A percentile compares a stretch with the other conserved stretches of the same genome.
Conservation (phyloP, 768 basidiomycete species). For the Boletus bicolor region DNA sequence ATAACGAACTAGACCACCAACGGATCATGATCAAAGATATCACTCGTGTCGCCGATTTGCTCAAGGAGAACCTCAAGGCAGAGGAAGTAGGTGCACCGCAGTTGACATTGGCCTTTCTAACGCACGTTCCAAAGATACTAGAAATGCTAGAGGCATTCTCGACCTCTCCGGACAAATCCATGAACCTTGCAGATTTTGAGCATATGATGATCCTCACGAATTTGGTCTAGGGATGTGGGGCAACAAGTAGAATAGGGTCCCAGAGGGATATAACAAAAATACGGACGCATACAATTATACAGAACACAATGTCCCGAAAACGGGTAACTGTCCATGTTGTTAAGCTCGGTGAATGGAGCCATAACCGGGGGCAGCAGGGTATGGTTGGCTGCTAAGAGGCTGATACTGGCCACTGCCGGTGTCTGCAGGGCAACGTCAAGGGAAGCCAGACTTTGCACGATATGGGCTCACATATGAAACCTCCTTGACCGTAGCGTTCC, state of each 20-base stretch:
- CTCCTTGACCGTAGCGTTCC: slow-evolving; percentile 73
- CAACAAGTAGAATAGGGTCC: neutral
- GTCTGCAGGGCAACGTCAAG: slow-evolving; percentile 24
- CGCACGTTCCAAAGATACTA: slow-evolving; percentile 49
- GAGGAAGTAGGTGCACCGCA: slow-evolving; percentile 56
- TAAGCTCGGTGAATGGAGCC: slow-evolving; percentile 30
- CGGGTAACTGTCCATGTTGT: neutral
- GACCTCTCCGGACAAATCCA: slow-evolving; percentile 61
- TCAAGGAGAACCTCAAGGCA: slow-evolving; percentile 68
- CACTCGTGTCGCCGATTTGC: slow-evolving; percentile 51
- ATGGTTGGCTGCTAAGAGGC: slow-evolving; percentile 23
- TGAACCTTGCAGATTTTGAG: slow-evolving; percentile 68
- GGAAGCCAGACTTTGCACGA: neutral
- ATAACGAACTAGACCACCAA: slow-evolving; percentile 46
- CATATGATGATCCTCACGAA: slow-evolving; percentile 68
- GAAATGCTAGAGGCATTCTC: slow-evolving; percentile 83
- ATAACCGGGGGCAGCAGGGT: slow-evolving; percentile 31
- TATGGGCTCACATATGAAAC: slow-evolving; percentile 66
- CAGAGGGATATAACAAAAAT: neutral
- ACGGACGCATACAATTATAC: slow-evolving; percentile 1
- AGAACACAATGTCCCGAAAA: neutral
- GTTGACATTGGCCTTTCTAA: neutral
- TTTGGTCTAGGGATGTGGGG: slow-evolving; percentile 10
- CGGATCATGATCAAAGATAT: slow-evolving; percentile 68
- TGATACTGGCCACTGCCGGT: slow-evolving; percentile 38